Base-by-base conservation (phyloP, 495 filamentous ascomycete species). In the Aspergillus bridgeri region DNA sequence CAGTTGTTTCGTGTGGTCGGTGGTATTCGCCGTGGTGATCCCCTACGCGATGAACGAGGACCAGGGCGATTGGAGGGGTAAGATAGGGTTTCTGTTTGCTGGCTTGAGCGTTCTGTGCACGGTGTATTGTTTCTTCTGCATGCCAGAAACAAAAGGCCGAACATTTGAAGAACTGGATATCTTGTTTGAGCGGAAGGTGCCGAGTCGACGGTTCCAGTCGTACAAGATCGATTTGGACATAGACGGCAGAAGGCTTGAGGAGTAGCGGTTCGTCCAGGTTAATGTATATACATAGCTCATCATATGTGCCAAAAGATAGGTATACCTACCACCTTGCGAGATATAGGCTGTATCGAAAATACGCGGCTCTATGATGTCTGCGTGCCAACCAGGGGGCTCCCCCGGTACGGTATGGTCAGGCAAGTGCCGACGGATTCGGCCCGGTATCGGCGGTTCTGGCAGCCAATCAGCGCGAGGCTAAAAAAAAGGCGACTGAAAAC, bases 11-110 rank as follows among this genome's bases (percentile, higher is more conserved):
- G 59, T 84, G 0, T 73, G 85, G 38, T 82, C 81, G 1, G 83
- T 86, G 20, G 72, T 80, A 3, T 84, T 86, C 74, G 83, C 83
- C 0, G 80, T 89, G 1, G 83, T 77, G 0, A 86, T 88, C 53
- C 85, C 84, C 3, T 89, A 89, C 61, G 79, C 85, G 67, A 81
- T 89, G 65, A 86, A 87, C 54, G 80, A 81, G 0, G 80, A 85
- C 52, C 68, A 85, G 50, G 84, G 75, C 0, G 78, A 88, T 60
- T 74, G 84, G 73, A 71, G 80, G 43, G 86, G 86, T 5, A 89
- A 90, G 61, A 69, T 86, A 5, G 87, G 85, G 0, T 89, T 89
- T 62, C 78, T 89, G 60, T 89, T 86, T 57, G 81, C 82, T 6
- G 86, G 83, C 0, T 63, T 84, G 5, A 77, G 77, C 13, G 22